Base-by-base conservation (phyloP, 257 asterid genomes). In the Handroanthus guayacan region DNA sequence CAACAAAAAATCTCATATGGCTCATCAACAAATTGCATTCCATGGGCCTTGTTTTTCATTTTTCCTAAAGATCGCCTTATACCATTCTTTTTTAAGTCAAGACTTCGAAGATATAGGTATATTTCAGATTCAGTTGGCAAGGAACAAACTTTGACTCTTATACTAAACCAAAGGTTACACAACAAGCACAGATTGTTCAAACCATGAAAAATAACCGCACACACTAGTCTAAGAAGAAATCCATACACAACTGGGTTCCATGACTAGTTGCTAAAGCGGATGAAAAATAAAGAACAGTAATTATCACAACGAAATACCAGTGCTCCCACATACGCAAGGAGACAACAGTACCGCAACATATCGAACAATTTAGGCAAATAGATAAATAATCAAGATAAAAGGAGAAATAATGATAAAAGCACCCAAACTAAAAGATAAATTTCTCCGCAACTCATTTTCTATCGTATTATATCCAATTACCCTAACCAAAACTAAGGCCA, bases 401-500 rank as follows among this genome's bases (percentile, higher is more conserved):
- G 9, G 9, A 61, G 20, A 38, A 58, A 54, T 14, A 5, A 5
- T 16, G 5, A 54, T 9, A 38, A 45, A 11, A 2, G 51, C 25
- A 9, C 48, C 9, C 2, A 4, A 18, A 18, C 34, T n/a, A 62
- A 52, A 8, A 4, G 55, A 75, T 25, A 47, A 66, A 77, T 65
- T 5, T 44, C 20, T 64, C 56, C 16, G 57, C 34, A 13, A 9
- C 52, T 54, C 44, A n/a, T 41, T 36, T 37, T 13, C 70, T 6
- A 68, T 74, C 69, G 39, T 48, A 52, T 67, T 18, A 57, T 14
- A 6, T 36, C 41, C 41, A 38, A n/a, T 38, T 63, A 17, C 71
- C 76, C 81, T 14, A 71, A 25, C 6, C 47, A 62, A 45, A 75
- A 60, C 5, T 2, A 60, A 4, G 20, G 44, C 79, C 43, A 47